Evolutionary conservation across 164 flowering plant species (phyloP).

Genomic region (Tetrastigma voinierianum): DNA sequence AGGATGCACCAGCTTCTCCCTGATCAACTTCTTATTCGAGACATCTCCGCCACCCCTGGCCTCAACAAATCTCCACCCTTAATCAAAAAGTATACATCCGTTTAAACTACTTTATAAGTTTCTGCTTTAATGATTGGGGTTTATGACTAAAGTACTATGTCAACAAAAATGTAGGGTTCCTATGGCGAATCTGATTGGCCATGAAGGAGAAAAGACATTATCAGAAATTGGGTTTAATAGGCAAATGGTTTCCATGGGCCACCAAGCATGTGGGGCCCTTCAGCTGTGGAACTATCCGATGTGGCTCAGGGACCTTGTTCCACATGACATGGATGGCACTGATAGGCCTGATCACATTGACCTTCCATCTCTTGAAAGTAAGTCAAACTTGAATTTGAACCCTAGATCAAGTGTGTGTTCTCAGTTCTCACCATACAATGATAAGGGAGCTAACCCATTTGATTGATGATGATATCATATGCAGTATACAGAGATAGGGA

Average conservation of each 20-base stretch:
- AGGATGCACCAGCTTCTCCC: slow-evolving; percentile 75
- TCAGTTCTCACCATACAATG: background rate
- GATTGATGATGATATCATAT: no score
- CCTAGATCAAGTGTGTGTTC: no score
- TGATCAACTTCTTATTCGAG: slow-evolving; percentile 39
- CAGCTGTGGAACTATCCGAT: slow-evolving; percentile 48
- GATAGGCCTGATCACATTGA: slow-evolving; percentile 45
- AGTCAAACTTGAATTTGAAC: background rate
- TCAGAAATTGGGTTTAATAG: slow-evolving; percentile 38
- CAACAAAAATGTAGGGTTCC: slow-evolving; percentile 23
- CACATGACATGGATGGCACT: slow-evolving; percentile 45
- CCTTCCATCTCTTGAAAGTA: slow-evolving; percentile 52
- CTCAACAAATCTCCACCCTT: slow-evolving; percentile 23
- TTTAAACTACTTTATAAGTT: background rate
- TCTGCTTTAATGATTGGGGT: background rate
- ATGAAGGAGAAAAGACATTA: slow-evolving; percentile 35
- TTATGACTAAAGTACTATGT: background rate
- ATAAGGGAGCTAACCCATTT: no score
- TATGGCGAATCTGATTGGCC: slow-evolving; percentile 38
- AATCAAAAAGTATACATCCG: slow-evolving; percentile 24
- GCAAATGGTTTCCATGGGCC: slow-evolving; percentile 54
- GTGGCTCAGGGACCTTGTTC: slow-evolving; percentile 50
- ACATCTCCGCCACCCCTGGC: slow-evolving; percentile 17
- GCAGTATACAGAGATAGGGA: slow-evolving; percentile 59
- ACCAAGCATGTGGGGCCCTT: slow-evolving; percentile 53